Evolutionary conservation across 1,284 basidiomycete species (phyloP).

Genomic region (Rhodotorula sp.): DNA sequence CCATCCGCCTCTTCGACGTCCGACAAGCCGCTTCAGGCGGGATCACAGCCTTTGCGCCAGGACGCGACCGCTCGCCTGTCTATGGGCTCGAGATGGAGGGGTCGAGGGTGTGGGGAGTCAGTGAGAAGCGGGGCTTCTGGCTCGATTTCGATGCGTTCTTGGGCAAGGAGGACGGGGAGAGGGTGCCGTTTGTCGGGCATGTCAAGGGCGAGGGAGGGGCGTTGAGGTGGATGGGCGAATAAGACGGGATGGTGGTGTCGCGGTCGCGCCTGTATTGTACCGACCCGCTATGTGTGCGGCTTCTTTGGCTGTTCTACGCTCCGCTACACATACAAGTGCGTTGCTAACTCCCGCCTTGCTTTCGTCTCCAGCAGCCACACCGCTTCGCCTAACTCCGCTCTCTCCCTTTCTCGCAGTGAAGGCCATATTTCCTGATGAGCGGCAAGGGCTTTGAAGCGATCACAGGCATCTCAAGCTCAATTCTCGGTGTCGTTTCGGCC

Average conservation of each 20-base stretch:
- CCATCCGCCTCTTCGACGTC: constrained; percentile 31
- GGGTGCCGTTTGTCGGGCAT: constrained; percentile 15
- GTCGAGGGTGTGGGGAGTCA: constrained; percentile 51
- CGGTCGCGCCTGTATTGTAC: too few relatives aligned
- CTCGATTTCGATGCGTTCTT: constrained; percentile 46
- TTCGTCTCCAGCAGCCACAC: too few relatives aligned
- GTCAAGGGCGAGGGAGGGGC: constrained; percentile 12
- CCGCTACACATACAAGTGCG: too few relatives aligned
- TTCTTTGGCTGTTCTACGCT: too few relatives aligned
- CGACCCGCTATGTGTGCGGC: too few relatives aligned
- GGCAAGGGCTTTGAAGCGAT: constrained; percentile 5
- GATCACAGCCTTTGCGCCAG: constrained; percentile 50
- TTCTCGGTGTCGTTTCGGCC: constrained; percentile 8
- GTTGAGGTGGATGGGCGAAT: constrained; percentile 11
- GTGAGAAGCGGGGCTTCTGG: constrained; percentile 48
- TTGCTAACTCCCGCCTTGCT: too few relatives aligned
- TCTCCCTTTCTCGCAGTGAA: not conserved
- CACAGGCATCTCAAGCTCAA: constrained; percentile 5
- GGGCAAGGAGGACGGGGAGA: constrained; percentile 21
- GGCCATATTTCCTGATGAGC: constrained; percentile 2
- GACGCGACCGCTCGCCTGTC: constrained; percentile 49
- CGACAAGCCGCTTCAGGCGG: constrained; percentile 13
- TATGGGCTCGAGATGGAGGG: constrained; percentile 49
- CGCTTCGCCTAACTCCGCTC: too few relatives aligned
- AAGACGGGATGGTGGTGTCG: too few relatives aligned